Evolutionary conservation across 2,329 filamentous ascomycete species (phyloP), one percentile per base, ranked within the genome.

Genomic region (Biscogniauxia marginata): DNA sequence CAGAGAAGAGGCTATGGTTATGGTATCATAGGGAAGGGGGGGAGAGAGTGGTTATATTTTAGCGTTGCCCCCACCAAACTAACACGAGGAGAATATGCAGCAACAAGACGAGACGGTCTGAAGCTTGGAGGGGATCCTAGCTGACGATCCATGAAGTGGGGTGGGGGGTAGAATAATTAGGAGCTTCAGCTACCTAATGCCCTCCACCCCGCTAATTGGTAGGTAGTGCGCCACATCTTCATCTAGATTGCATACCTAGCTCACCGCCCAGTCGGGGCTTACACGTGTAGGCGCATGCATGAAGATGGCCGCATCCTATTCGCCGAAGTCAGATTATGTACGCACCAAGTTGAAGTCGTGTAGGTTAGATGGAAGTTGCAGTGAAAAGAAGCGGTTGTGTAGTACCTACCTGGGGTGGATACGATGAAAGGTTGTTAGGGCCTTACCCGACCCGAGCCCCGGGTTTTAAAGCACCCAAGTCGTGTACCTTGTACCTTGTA

Each of bases 281-380:
- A 39, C 30, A 39, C 30, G 30, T 39, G 30, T 48, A 52, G 46
- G 48, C 50, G 49, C 25, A 50, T 39, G 30, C 30, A 39, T n/a
- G 9, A 39, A 3, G 13, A 39, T 11, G n/a, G n/a, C 9, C 30
- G 9, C 30, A 39, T 39, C 30, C 30, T 39, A 39, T 39, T 39
- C 11, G 30, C n/a, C n/a, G 13, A 3, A 16, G 30, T 22, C 48
- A 48, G 48, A 22, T 45, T 16, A 39, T 43, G 46, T 11, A 34
- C 52, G n/a, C 22, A 20, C 44, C n/a, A 49, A 22, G 49, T 23
- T 24, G 34, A 45, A 18, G 52, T 49, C 52, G 49, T 30, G 51
- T 18, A 7, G 7, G n/a, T n/a, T n/a, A n/a, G n/a, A n/a, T n/a
- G n/a, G n/a, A n/a, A n/a, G n/a, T n/a, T n/a, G n/a, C n/a, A n/a